Evolutionary conservation across 2,329 filamentous ascomycete genomes (phyloP).

Genomic region (Blumeria hordei): DNA sequence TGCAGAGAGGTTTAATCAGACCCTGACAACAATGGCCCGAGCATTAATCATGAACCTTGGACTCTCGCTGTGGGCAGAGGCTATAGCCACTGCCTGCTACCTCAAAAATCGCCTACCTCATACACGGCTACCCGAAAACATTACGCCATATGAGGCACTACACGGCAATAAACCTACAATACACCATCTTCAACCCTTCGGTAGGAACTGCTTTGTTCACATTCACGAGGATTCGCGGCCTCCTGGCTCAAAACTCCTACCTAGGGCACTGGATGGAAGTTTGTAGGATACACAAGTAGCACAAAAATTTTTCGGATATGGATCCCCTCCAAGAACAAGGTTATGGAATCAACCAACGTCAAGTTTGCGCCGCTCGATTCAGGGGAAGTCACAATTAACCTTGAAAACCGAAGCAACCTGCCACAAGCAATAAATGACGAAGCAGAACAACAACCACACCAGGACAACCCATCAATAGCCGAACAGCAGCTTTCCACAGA

Average conservation of each 20-base stretch:
- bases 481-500: neutral
- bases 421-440: neutral
- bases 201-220: neutral
- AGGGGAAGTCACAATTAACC: neutral
- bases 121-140: neutral
- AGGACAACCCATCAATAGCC: neutral
- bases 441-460: neutral
- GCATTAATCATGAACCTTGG: neutral
- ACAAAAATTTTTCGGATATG: neutral
- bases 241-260: neutral
- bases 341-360: neutral
- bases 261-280: neutral
- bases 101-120: neutral
- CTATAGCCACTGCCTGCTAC: neutral
- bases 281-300: too few relatives aligned
- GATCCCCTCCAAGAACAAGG: neutral
- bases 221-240: neutral
- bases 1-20: neutral
- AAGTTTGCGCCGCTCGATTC: too few relatives aligned
- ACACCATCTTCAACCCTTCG: neutral
- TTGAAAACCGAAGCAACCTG: neutral
- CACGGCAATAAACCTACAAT: neutral
- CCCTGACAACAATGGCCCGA: neutral
- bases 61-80: conserved; percentile 1
- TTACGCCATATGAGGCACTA: neutral